Evolutionary conservation across 306 rosid species (phyloP), one percentile per base, ranked within the genome.

Genomic region (Arachis hypogaea): DNA sequence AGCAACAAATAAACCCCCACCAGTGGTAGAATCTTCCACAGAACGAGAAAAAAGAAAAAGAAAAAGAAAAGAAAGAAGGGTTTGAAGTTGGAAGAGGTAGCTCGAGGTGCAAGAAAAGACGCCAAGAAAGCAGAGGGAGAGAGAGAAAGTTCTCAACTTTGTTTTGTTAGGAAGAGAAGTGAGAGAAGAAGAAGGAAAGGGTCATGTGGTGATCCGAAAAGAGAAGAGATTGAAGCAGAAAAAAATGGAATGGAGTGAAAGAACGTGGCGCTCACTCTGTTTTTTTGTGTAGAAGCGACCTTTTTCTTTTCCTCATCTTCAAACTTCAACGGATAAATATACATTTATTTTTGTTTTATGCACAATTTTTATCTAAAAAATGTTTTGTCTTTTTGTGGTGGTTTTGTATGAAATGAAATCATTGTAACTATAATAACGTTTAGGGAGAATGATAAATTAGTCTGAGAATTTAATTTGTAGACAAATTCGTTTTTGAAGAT

Each of bases 181-280:
- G 51, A 51, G 22, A 63, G 11, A 11, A 51, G 57, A 51, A 73
- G 52, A 30, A 64, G 78, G 93, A 88, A 90, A 82, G 51, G 89
- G 98, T 87, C 87, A 47, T 81, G 85, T 81, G 91, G 94, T 82
- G 94, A 89, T 86, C 86, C 93, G 87, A 85, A 81, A 77, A 73
- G 69, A 16, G 59, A 72, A 79, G 63, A 56, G 12, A 33, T 55
- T 69, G 56, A 71, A 73, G 18, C 68, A 36, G 61, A 61, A 50
- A 77, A 82, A 29, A 69, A 59, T 70, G 71, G 1, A 62, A 36
- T 55, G 11, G 76, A 7, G 11, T 9, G 51, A 10, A n/a, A 79
- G 86, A 86, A 84, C 86, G 89, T 83, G 96, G 78, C 66, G 87
- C 84, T 63, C 89, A 86, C 84, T 90, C 71, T 22, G 28, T 22